phyloP scores from a whole-genome alignment of 495 filamentous ascomycete species.

The Halenospora varia region DNA sequence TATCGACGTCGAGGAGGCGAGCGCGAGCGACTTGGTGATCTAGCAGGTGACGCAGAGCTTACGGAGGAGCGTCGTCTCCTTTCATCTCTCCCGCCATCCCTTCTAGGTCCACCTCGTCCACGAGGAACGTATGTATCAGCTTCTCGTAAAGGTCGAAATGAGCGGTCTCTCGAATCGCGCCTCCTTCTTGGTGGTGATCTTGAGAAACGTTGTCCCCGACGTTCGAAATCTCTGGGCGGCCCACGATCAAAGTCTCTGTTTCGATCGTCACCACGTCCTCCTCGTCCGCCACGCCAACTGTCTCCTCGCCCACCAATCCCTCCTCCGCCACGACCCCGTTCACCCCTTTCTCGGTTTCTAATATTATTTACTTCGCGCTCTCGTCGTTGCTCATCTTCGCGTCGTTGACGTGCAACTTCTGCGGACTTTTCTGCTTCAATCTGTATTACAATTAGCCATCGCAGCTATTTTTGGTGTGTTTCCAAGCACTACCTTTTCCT shows the following conservation, averaged over 20 bases:
- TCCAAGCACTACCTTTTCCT: conserved; percentile 69
- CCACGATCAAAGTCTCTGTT: conserved; percentile 23
- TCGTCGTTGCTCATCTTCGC: conserved; percentile 53
- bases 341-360: conserved; percentile 68
- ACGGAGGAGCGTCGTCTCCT: conserved; percentile 31
- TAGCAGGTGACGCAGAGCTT: conserved; percentile 14
- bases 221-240: conserved; percentile 32
- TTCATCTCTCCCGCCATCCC: conserved; percentile 22
- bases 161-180: conserved; percentile 42
- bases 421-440: conserved; percentile 79
- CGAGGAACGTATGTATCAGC: conserved; percentile 48
- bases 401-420: conserved; percentile 61
- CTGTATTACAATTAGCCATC: conserved; percentile 38
- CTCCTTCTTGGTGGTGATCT: conserved; percentile 58
- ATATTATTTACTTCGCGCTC: conserved; percentile 60
- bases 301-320: conserved; percentile 41
- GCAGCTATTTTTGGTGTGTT: not conserved
- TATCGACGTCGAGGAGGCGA: conserved; percentile 40
- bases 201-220: conserved; percentile 49
- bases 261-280: conserved; percentile 30
- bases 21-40: conserved; percentile 21
- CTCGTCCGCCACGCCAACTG: conserved; percentile 43
- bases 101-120: conserved; percentile 35
- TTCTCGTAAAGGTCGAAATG: conserved; percentile 40
- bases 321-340: conserved; percentile 59